These are phyloP conservation scores for Pythium dissotocum DNA, from an alignment of 352 stramenopile species.

Conservation along the genomic window DNA sequence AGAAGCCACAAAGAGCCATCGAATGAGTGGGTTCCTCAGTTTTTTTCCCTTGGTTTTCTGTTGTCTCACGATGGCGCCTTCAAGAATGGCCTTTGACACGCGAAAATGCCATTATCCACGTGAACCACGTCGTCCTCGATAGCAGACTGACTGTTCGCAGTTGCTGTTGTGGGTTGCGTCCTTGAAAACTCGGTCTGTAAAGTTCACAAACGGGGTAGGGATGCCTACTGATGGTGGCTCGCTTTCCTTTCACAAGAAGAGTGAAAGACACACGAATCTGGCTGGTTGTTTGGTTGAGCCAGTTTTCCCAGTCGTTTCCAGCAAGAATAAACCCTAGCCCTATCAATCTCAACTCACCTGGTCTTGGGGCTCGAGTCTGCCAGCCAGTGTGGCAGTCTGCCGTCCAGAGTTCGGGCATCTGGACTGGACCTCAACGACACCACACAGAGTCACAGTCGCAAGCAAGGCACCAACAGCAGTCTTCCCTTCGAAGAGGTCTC, in stretches of 20 bases:
- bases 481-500: not conserved
- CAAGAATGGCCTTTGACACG: not conserved
- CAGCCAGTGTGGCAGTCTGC: not conserved
- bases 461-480: not conserved
- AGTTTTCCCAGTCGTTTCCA: not conserved
- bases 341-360: not conserved
- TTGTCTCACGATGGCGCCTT: not conserved
- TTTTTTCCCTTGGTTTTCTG: not conserved
- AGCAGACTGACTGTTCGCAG: too few relatives aligned
- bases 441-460: not conserved
- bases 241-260: not conserved
- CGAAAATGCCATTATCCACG: not conserved
- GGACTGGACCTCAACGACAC: constrained; percentile 1
- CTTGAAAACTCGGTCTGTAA: too few relatives aligned
- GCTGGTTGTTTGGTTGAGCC: not conserved
- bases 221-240: not conserved
- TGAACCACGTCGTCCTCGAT: too few relatives aligned
- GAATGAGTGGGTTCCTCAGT: not conserved
- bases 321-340: not conserved
- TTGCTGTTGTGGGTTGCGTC: not conserved
- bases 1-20: not conserved
- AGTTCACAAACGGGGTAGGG: not conserved
- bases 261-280: not conserved
- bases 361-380: not conserved
- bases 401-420: not conserved